phyloP scores from a whole-genome alignment of 441 rosid genomes.

The Flueggea neowawraea region DNA sequence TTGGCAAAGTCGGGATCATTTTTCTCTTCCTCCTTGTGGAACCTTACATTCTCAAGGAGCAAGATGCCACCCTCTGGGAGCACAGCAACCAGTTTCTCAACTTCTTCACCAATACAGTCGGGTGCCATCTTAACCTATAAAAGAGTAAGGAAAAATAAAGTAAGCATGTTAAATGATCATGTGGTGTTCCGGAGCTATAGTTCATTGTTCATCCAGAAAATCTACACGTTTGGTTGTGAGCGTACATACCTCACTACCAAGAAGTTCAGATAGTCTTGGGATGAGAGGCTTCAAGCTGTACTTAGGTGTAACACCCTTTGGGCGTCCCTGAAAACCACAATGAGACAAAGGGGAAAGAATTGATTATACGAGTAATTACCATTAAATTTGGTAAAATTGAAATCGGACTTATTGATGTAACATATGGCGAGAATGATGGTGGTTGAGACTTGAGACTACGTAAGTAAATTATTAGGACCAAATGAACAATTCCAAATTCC shows the following conservation, averaged over 20 bases:
- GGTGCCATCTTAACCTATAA: conserved; percentile 82
- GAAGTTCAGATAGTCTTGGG: conserved; percentile 88
- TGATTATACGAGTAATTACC: too few species aligned
- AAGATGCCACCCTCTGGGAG: conserved; percentile 76
- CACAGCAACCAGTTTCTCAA: conserved; percentile 66
- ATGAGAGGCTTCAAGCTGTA: conserved; percentile 96
- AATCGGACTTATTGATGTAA: too few species aligned
- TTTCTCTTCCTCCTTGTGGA: conserved; percentile 93
- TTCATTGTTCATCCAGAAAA: too few species aligned
- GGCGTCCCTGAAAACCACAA: conserved; percentile 78
- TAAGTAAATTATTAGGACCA: too few species aligned
- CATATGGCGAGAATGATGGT: too few species aligned
- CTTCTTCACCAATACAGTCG: conserved; percentile 87
- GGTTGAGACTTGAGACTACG: too few species aligned
- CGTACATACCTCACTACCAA: conserved; percentile 61
- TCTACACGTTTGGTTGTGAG: background rate
- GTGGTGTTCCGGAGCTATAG: too few species aligned
- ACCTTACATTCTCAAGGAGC: conserved; percentile 90
- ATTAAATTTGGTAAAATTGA: too few species aligned
- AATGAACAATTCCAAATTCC: too few species aligned
- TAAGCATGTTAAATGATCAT: conserved; percentile 4
- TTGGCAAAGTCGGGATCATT: conserved; percentile 95
- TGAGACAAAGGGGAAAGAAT: conserved; percentile 7
- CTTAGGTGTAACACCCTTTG: conserved; percentile 97
- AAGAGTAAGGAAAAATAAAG: background rate